Evolutionary conservation across 345 rosid genomes (phyloP).

Genomic region (Kandelia obovata): DNA sequence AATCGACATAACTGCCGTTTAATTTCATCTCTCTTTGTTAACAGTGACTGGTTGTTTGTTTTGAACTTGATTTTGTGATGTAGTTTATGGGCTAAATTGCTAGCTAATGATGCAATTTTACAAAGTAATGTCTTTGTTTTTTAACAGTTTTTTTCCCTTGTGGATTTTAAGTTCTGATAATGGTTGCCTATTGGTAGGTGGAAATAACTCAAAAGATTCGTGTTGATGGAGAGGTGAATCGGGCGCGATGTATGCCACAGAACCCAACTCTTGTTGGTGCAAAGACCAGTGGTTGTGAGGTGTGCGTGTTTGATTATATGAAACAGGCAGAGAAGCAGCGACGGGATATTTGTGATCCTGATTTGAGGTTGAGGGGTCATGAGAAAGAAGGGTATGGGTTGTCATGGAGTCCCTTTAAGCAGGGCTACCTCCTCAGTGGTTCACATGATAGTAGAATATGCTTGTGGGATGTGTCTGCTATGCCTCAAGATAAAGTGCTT

Average conservation of each 20-base stretch:
- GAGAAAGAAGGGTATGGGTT: slow-evolving; percentile 90
- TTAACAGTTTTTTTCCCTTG: too few relatives aligned
- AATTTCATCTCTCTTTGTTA: too few relatives aligned
- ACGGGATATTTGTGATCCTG: slow-evolving; percentile 60
- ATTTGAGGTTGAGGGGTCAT: slow-evolving; percentile 81
- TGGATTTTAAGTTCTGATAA: not conserved
- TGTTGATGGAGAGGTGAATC: slow-evolving; percentile 90
- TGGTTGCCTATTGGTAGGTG: slow-evolving; percentile 39
- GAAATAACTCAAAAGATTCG: slow-evolving; percentile 70
- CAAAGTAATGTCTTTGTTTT: too few relatives aligned
- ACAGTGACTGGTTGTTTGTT: too few relatives aligned
- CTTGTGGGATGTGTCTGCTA: slow-evolving; percentile 77
- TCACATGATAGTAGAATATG: slow-evolving; percentile 83
- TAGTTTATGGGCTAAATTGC: too few relatives aligned
- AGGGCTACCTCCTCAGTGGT: slow-evolving; percentile 85
- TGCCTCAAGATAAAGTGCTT: slow-evolving; percentile 51
- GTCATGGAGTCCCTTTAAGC: slow-evolving; percentile 85
- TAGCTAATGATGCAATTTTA: too few relatives aligned
- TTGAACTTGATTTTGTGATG: too few relatives aligned
- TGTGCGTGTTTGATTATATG: slow-evolving; percentile 65
- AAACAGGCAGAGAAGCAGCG: slow-evolving; percentile 48
- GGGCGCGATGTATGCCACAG: slow-evolving; percentile 91
- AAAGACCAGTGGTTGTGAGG: slow-evolving; percentile 76
- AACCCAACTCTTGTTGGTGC: slow-evolving; percentile 63
- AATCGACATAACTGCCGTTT: too few relatives aligned